Evolutionary conservation across 805 yeast genomes (phyloP).

Genomic region (Gaillardinia entomophila): DNA sequence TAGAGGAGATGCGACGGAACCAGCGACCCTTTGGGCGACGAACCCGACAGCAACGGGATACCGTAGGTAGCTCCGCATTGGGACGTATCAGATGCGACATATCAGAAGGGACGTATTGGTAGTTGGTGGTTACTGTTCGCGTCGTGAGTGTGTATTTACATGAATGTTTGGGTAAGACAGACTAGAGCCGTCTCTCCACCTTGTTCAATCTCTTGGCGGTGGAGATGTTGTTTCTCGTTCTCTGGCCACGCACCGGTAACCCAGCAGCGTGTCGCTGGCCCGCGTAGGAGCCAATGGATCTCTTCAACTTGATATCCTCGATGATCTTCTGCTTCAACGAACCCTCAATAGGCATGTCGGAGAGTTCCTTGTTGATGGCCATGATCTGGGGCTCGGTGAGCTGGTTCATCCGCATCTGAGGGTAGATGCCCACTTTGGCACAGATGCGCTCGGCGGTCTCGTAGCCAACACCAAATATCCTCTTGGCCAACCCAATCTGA

Average conservation of each 20-base stretch:
- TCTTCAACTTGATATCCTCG: slow-evolving; percentile 73
- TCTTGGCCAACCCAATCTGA: slow-evolving; percentile 63
- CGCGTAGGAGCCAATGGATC: slow-evolving; percentile 74
- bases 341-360: slow-evolving; percentile 78
- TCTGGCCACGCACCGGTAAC: slow-evolving; percentile 67
- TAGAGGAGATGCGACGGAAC: too few species aligned
- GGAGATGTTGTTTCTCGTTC: slow-evolving; percentile 83
- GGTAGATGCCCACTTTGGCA: slow-evolving; percentile 85
- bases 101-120: too few species aligned
- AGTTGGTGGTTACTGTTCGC: too few species aligned
- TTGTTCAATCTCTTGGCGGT: slow-evolving; percentile 86
- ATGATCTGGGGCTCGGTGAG: slow-evolving; percentile 81
- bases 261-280: slow-evolving; percentile 90
- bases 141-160: too few species aligned
- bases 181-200: slow-evolving; percentile 50
- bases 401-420: slow-evolving; percentile 92
- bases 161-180: too few species aligned
- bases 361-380: slow-evolving; percentile 80
- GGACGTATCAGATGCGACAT: too few species aligned
- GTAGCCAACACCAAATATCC: slow-evolving; percentile 84
- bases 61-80: too few species aligned
- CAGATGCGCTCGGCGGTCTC: slow-evolving; percentile 69
- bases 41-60: too few species aligned
- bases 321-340: slow-evolving; percentile 67
- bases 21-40: too few species aligned